Conservation (phyloP, 805 yeast genomes). For the Allodekkera sacchari region DNA sequence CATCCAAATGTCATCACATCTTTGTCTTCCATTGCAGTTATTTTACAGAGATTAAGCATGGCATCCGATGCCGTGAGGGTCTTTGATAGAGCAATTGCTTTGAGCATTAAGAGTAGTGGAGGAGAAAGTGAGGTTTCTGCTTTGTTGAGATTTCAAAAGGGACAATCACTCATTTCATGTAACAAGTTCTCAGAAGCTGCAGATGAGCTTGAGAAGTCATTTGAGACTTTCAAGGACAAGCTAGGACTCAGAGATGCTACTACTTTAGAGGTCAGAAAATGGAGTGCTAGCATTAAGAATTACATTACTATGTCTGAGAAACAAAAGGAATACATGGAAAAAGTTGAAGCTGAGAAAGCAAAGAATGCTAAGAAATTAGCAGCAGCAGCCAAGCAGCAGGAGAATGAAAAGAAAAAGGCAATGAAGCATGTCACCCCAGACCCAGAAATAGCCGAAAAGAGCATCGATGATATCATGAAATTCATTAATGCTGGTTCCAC, state of each 20-base stretch:
- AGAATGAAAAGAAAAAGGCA: conserved; percentile 20
- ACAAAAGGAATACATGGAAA: conserved; percentile 28
- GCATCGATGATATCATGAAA: conserved; percentile 64
- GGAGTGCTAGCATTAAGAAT: conserved; percentile 49
- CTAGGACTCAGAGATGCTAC: conserved; percentile 62
- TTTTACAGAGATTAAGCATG: conserved; percentile 47
- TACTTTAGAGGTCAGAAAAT: conserved; percentile 59
- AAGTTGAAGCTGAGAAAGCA: conserved; percentile 14
- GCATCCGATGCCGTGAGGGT: conserved; percentile 41
- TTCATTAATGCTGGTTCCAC: conserved; percentile 55
- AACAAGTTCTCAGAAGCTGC: conserved; percentile 50
- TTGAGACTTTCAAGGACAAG: conserved; percentile 42
- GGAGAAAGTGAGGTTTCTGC: conserved; percentile 54
- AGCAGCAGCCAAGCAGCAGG: conserved; percentile 9
- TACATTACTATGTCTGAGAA: conserved; percentile 39
- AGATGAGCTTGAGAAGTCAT: conserved; percentile 47
- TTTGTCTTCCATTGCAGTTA: conserved; percentile 49
- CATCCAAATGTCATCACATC: conserved; percentile 70
- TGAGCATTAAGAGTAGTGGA: conserved; percentile 48
- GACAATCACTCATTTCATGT: conserved; percentile 46
- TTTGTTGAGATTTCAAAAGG: conserved; percentile 58
- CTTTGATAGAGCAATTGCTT: conserved; percentile 42
- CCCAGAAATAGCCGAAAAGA: conserved; percentile 52
- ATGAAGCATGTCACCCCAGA: conserved; percentile 29
- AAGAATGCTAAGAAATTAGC: conserved; percentile 15